These are phyloP conservation scores for Lupinus albus DNA, from an alignment of 306 rosid genomes.

Conservation along the genomic window DNA sequence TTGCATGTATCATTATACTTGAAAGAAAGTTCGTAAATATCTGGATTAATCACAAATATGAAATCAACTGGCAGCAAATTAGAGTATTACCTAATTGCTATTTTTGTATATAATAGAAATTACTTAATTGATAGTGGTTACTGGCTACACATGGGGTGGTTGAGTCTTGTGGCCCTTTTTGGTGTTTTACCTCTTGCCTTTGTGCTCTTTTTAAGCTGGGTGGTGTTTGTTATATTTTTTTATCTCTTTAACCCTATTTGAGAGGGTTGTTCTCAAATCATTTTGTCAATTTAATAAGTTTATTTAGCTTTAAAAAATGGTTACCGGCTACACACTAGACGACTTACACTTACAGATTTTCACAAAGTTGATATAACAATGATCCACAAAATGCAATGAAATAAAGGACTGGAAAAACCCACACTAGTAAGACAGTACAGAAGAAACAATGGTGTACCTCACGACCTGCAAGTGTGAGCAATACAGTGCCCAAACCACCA, in stretches of 20 bases:
- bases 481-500: conserved; percentile 96
- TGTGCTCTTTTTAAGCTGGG: no score
- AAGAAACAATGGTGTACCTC: conserved; percentile 67
- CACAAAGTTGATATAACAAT: conserved; percentile 17
- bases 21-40: conserved; percentile 97
- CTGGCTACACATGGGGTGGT: neutral
- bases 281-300: no score
- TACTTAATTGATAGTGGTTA: conserved; percentile 29
- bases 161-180: no score
- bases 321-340: no score
- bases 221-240: no score
- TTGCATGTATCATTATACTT: conserved; percentile 93
- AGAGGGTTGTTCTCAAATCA: no score
- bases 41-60: conserved; percentile 57
- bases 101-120: neutral
- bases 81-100: neutral
- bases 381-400: conserved; percentile 33
- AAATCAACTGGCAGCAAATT: conserved; percentile 39
- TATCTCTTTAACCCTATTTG: no score
- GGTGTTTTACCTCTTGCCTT: no score
- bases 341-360: conserved; percentile 7
- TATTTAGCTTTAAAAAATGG: no score
- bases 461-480: conserved; percentile 96
- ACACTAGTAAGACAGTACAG: conserved; percentile 28
- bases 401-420: conserved; percentile 11